Conservation (phyloP, 345 rosid genomes). For the Anastatica hierochuntica region DNA sequence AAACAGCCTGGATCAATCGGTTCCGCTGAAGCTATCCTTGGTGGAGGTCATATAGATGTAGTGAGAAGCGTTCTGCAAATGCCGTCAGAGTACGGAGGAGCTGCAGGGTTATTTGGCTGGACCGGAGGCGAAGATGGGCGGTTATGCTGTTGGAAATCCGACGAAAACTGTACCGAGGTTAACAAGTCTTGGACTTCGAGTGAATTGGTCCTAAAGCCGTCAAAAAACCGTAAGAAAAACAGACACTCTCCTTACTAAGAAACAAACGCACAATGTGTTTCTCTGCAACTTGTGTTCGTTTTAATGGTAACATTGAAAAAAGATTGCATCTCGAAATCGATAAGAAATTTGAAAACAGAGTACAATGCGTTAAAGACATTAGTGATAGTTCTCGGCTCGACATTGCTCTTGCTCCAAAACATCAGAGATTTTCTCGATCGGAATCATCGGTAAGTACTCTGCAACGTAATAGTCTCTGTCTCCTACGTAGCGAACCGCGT, state of each 20-base stretch:
- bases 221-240: slow-evolving; percentile 32
- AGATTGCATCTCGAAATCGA: no score
- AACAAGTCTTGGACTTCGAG: slow-evolving; percentile 68
- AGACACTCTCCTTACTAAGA: slow-evolving; percentile 58
- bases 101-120: slow-evolving; percentile 77
- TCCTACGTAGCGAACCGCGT: no score
- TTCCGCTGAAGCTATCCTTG: slow-evolving; percentile 61
- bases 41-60: slow-evolving; percentile 69
- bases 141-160: slow-evolving; percentile 76
- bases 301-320: no score
- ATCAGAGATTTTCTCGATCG: no score
- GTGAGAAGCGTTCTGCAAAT: slow-evolving; percentile 66
- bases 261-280: no score
- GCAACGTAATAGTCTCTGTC: no score
- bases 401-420: no score
- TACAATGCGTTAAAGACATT: no score
- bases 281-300: no score
- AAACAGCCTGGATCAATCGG: slow-evolving; percentile 37
- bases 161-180: slow-evolving; percentile 35
- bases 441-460: no score
- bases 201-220: slow-evolving; percentile 38
- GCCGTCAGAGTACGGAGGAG: slow-evolving; percentile 32
- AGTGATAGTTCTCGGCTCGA: no score
- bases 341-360: no score
- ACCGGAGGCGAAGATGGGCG: slow-evolving; percentile 93